phyloP scores from a whole-genome alignment of 805 yeast species.

The Saturnispora silvae region DNA sequence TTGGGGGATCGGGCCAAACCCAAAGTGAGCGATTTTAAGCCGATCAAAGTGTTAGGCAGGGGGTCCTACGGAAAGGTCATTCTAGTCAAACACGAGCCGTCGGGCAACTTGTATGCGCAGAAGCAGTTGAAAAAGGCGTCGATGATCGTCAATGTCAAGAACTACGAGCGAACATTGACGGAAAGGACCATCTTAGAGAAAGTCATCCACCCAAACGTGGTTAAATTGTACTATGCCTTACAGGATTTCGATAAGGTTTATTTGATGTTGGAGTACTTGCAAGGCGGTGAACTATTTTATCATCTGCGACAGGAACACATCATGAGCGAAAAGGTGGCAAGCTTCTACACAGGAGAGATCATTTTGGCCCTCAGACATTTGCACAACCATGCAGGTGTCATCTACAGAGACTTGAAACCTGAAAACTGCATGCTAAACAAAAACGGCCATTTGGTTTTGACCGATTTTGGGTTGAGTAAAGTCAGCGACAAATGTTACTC shows the following conservation, averaged over 20 bases:
- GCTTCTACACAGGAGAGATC: slow-evolving; percentile 74
- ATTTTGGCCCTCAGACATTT: slow-evolving; percentile 67
- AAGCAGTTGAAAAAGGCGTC: slow-evolving; percentile 79
- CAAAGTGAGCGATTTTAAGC: slow-evolving; percentile 49
- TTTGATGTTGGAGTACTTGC: slow-evolving; percentile 66
- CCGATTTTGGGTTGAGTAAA: slow-evolving; percentile 76
- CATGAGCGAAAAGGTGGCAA: slow-evolving; percentile 52
- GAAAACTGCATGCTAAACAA: slow-evolving; percentile 75
- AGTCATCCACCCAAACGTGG: slow-evolving; percentile 72
- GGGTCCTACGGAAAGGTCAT: slow-evolving; percentile 88
- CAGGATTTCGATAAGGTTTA: slow-evolving; percentile 74
- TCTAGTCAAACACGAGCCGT: slow-evolving; percentile 53
- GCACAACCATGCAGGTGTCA: slow-evolving; percentile 63
- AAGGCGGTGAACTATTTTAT: slow-evolving; percentile 78
- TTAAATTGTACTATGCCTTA: slow-evolving; percentile 69
- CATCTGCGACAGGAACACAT: slow-evolving; percentile 42
- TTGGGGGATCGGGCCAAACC: slow-evolving; percentile 14
- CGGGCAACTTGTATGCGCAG: slow-evolving; percentile 70
- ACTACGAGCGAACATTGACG: slow-evolving; percentile 67
- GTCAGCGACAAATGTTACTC: slow-evolving; percentile 38
- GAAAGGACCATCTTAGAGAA: slow-evolving; percentile 66
- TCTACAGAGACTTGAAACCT: slow-evolving; percentile 81
- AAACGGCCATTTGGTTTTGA: slow-evolving; percentile 69
- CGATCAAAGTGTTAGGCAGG: slow-evolving; percentile 67
- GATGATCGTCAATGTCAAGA: slow-evolving; percentile 46